Evolutionary conservation across 345 rosid genomes (phyloP), one percentile per base, ranked within the genome.

Genomic region (Citrus australasica): DNA sequence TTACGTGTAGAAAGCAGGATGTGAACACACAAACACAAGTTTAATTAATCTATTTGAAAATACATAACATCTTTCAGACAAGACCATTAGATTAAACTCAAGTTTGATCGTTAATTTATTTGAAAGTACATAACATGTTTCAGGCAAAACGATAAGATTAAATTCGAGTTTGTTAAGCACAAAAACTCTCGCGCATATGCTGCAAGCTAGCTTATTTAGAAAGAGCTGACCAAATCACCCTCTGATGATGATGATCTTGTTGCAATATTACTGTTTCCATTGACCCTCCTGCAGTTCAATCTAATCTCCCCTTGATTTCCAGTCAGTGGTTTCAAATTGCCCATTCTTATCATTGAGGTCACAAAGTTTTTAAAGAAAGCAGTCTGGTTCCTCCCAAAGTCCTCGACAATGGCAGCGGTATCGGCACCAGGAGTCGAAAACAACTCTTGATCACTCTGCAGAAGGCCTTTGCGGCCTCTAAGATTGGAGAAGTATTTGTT

Each of bases 291-390:
- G 82, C 96, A 92, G 14, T 84, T 87, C 79, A 66, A 46, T 81
- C 93, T 90, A 71, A 92, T 82, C 82, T 92, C 88, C 40, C 96
- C 93, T 24, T 14, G 77, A 37, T 33, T 82, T 24, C 92, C 92
- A 0, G 93, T 84, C 40, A 89, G 75, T 0, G 83, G 82, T 73
- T 88, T 79, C 37, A 92, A 75, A 58, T 92, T 89, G 24, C 96
- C 96, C 96, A 92, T 90, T 6, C 82, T 83, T 25, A 86, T 84
- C 94, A 92, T 90, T n/a, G 93, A 90, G 48, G 19, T 62, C 69
- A 42, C 87, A 79, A 92, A 92, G 69, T 83, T 81, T 58, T 85
- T 78, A 61, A 92, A 89, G 82, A 92, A 92, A 64, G 83, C 82
- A 0, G 83, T 85, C 22, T 86, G 85, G 81, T 88, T 87, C 48